Base-by-base conservation (phyloP, 495 filamentous ascomycete species). In the Bathelium albidoporum region DNA sequence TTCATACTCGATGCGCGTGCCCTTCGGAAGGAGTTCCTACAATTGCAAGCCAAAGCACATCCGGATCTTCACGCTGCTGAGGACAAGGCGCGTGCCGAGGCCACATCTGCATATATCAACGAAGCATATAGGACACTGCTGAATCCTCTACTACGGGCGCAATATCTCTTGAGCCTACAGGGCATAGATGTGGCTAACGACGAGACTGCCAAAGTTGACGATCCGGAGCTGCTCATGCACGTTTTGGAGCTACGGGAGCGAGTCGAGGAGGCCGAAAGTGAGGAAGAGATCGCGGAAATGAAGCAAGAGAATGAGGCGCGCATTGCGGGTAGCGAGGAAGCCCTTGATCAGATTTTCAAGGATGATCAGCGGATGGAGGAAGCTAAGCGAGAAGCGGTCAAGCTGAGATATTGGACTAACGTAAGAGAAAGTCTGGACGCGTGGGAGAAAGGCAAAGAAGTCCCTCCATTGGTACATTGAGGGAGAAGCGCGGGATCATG, bases 341-440 rank as follows among this genome's bases (percentile, higher is more conserved):
- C 64, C 28, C 66, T 98, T 22, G 87, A 78, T 43, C 70, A 71
- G 59, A 80, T 82, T n/a, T 91, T 97, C 74, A 76, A 70, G 71
- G 59, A 45, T 7, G 88, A 86, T 43, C 86, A 95, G 76, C 32
- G 49, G 24, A 68, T 88, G 58, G 80, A 83, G 68, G 73, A 32
- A 20, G 94, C 90, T 34, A 84, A 79, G 77, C 70, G 61, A 63
- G 90, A 93, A 81, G 83, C 83, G 49, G 84, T 95, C 7, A 77
- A 81, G 73, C 76, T 97, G 80, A 79, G 90, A 75, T 98, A 96
- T 79, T 97, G 94, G 94, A 79, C 86, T 70, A 94, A 91, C 80
- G 84, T 98, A 59, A 81, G 82, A 58, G 87, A 95, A 77, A 88
- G 86, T 28, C 73, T 97, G 69, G 76, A 85, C 72, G 82, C 82